phyloP scores from a whole-genome alignment of 345 rosid species.

The Citrus cavaleriei region DNA sequence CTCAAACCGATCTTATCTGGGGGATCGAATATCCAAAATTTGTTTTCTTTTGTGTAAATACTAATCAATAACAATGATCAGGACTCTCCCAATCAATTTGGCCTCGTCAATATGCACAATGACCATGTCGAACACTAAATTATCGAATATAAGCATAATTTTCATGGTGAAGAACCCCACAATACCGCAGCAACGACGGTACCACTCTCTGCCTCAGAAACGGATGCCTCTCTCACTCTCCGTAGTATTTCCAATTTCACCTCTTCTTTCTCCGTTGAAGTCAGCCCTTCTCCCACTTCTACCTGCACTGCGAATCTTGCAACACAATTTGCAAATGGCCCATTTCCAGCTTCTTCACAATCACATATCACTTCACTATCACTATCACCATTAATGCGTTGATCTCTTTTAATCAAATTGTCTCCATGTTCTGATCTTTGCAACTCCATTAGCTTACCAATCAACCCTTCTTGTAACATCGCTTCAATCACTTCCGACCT shows the following conservation, averaged over 20 bases:
- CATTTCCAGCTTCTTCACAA: background rate
- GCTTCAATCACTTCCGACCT: conserved; percentile 50
- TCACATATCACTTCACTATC: background rate
- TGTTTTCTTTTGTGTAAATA: too few relatives aligned
- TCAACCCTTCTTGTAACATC: conserved; percentile 35
- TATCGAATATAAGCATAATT: background rate
- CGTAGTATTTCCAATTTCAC: conserved; percentile 39
- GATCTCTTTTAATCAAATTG: background rate
- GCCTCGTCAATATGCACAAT: background rate
- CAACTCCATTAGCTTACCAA: conserved; percentile 41
- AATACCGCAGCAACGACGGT: conserved; percentile 44
- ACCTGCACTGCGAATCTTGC: conserved; percentile 48
- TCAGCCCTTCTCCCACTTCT: conserved; percentile 51
- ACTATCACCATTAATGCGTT: background rate
- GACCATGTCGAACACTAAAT: background rate
- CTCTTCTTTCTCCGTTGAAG: conserved; percentile 31
- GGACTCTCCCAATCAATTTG: too few relatives aligned
- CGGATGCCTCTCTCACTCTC: conserved; percentile 37
- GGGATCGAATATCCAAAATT: background rate
- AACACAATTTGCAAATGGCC: conserved; percentile 35
- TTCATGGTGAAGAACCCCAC: conserved; percentile 52
- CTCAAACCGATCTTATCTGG: background rate
- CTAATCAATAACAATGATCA: too few relatives aligned
- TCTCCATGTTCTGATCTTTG: conserved; percentile 31
- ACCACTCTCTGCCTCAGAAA: conserved; percentile 48